Evolutionary conservation across 140 eudicot species (phyloP).

Genomic region (Cichorium intybus): DNA sequence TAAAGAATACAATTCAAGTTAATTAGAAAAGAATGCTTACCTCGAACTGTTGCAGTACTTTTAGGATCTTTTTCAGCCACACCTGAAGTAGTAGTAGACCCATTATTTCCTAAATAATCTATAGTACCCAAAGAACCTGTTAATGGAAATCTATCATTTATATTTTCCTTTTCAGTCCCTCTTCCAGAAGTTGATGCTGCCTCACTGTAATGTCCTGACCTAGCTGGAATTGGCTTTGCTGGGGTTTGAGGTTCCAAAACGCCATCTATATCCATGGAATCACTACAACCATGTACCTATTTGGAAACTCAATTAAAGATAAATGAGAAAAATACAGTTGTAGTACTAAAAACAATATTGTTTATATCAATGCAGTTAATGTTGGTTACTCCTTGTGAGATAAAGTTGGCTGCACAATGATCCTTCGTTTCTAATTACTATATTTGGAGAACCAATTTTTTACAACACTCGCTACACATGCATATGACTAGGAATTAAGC

Average conservation of each 20-base stretch:
- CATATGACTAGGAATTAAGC: too few relatives aligned
- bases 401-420: too few relatives aligned
- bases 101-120: slow-evolving; percentile 1
- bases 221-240: slow-evolving; percentile 18
- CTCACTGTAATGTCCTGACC: background rate
- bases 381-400: too few relatives aligned
- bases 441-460: too few relatives aligned
- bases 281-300: slow-evolving; percentile 6
- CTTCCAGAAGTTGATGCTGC: slow-evolving; percentile 6
- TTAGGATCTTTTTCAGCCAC: slow-evolving; percentile 16
- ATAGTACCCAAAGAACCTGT: background rate
- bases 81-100: background rate
- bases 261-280: slow-evolving; percentile 27
- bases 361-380: too few relatives aligned
- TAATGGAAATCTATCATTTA: slow-evolving; percentile 2
- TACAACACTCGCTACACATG: too few relatives aligned
- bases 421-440: too few relatives aligned
- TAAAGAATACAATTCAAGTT: background rate
- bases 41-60: background rate
- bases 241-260: slow-evolving; percentile 37
- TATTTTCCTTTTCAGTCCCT: slow-evolving; percentile 10
- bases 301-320: background rate
- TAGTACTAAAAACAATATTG: too few relatives aligned
- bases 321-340: background rate
- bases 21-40: too few relatives aligned